A percentile compares a stretch with the other conserved stretches of the same genome.
phyloP scores from a whole-genome alignment of 495 filamentous ascomycete species.

The Neurospora sublineolata region DNA sequence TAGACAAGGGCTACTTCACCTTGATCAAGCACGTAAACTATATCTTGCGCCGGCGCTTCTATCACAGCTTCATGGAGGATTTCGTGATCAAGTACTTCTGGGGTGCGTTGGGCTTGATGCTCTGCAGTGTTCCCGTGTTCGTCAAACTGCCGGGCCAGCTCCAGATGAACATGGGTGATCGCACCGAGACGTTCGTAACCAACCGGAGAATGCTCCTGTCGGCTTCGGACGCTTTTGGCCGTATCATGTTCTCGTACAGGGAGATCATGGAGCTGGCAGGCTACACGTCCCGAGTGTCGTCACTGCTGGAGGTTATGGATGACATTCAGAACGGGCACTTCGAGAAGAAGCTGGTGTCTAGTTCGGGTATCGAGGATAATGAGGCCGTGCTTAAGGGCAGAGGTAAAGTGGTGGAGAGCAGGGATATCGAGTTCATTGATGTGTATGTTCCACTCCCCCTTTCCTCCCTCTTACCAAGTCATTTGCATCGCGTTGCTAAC shows the following conservation, averaged over 20 bases:
- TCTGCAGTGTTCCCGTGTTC: constrained; percentile 96
- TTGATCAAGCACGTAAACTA: constrained; percentile 98
- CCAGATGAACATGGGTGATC: constrained; percentile 70
- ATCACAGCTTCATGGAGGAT: constrained; percentile 97
- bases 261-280: constrained; percentile 92
- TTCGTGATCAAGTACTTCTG: constrained; percentile 99
- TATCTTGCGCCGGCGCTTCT: constrained; percentile 76
- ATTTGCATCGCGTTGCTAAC: background rate
- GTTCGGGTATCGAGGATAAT: constrained; percentile 65
- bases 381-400: constrained; percentile 67
- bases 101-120: constrained; percentile 82
- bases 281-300: constrained; percentile 85
- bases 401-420: constrained; percentile 64
- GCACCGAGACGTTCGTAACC: constrained; percentile 91
- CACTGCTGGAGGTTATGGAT: constrained; percentile 84
- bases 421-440: constrained; percentile 73
- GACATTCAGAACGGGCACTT: constrained; percentile 81
- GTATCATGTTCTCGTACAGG: constrained; percentile 96
- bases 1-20: constrained; percentile 98
- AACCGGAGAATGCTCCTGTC: constrained; percentile 84
- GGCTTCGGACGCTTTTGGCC: constrained; percentile 90
- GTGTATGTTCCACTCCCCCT: constrained; percentile 37
- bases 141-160: constrained; percentile 69
- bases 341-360: constrained; percentile 90
- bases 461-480: background rate